Evolutionary conservation across 2,329 filamentous ascomycete genomes (phyloP).

Genomic region (Aspergillus vadensis): DNA sequence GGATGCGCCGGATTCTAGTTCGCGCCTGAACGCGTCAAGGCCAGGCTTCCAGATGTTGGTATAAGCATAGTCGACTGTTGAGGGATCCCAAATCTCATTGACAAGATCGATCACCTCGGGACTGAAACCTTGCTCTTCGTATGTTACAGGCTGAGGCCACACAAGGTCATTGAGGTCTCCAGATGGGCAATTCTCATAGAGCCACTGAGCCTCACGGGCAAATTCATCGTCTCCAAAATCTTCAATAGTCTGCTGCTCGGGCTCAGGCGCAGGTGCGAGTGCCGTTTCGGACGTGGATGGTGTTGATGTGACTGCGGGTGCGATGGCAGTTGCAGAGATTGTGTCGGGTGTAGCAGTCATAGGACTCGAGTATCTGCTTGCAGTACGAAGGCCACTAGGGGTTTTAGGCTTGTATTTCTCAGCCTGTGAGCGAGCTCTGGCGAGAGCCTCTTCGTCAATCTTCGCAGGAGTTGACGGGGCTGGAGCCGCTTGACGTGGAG

Average conservation of each 20-base stretch:
- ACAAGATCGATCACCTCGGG: conserved; percentile 16
- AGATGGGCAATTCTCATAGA: conserved; percentile 28
- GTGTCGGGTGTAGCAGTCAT: conserved; percentile 20
- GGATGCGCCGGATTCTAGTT: neutral
- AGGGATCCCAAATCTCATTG: conserved; percentile 19
- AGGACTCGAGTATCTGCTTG: conserved; percentile 32
- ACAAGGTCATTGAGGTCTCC: conserved; percentile 26
- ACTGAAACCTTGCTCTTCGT: conserved; percentile 21
- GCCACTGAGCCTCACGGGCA: conserved; percentile 30
- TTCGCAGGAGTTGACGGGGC: conserved; percentile 25
- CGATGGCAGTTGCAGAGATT: neutral
- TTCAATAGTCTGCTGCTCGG: conserved; percentile 6
- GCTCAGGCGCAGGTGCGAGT: neutral
- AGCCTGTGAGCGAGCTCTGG: conserved; percentile 39
- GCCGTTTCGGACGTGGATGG: neutral
- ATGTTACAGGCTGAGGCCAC: conserved; percentile 24
- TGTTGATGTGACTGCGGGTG: neutral
- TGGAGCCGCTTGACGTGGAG: conserved; percentile 16
- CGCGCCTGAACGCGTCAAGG: conserved; percentile 21
- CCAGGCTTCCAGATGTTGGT: conserved; percentile 16
- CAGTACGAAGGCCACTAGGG: conserved; percentile 45
- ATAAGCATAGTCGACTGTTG: conserved; percentile 19
- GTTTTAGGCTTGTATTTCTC: conserved; percentile 48
- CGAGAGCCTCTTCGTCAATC: conserved; percentile 34
- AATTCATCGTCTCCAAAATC: conserved; percentile 29